A percentile compares a stretch with the other conserved stretches of the same genome.
These are phyloP conservation scores for Pseudotsuga menziesii DNA, from an alignment of 75 land plant genomes.

Conservation along the genomic window DNA sequence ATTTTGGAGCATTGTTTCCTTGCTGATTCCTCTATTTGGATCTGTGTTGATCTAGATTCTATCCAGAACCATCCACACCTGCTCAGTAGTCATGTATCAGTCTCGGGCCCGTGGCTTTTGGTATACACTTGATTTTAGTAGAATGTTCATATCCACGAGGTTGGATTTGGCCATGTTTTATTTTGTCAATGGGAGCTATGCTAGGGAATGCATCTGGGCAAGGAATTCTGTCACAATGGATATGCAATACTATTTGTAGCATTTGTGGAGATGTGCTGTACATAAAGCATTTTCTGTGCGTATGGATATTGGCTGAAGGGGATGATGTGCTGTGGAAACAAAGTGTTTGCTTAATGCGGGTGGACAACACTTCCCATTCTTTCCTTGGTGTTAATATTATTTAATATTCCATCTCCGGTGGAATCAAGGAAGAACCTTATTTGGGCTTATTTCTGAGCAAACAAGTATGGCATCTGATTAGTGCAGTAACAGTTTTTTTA, in stretches of 20 bases:
- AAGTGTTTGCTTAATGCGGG: not conserved
- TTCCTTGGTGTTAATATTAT: constrained; percentile 1
- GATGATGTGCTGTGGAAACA: not conserved
- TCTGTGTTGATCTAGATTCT: not conserved
- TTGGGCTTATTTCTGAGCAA: not conserved
- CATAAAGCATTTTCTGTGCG: too few species aligned
- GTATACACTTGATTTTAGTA: constrained; percentile 2
- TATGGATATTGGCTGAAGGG: not conserved
- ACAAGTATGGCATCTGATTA: not conserved
- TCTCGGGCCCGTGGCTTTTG: not conserved
- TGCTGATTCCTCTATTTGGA: constrained; percentile 1
- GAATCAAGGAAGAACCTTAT: constrained; percentile 5
- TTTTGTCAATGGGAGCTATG: constrained; percentile 1
- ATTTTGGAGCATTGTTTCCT: not conserved
- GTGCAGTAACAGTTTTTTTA: not conserved
- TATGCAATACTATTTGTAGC: constrained; percentile 3
- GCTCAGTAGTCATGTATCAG: not conserved
- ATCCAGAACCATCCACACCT: not conserved
- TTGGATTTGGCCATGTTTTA: constrained; percentile 3
- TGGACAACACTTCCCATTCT: not conserved
- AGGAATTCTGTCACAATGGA: not conserved
- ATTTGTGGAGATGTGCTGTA: constrained; percentile 3
- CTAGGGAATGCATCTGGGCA: not conserved
- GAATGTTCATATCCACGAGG: constrained; percentile 2
- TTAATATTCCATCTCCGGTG: constrained; percentile 3